Base-by-base conservation (phyloP, 2,329 filamentous ascomycete species). In the Aspergillus neotritici region DNA sequence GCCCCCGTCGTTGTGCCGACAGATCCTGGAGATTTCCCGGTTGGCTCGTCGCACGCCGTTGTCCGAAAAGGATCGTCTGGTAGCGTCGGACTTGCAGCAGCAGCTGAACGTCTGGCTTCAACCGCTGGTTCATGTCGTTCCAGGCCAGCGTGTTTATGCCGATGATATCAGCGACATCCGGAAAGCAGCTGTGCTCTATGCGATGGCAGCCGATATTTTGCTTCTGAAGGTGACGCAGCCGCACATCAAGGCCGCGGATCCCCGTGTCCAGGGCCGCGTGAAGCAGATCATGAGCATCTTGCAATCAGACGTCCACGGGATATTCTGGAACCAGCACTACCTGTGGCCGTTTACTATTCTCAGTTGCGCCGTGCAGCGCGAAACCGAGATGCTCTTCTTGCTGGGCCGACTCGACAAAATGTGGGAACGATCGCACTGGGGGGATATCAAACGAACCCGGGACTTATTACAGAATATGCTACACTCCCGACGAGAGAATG, bases 271-370 rank as follows among this genome's bases (percentile, higher is more conserved):
- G 16, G 31, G 13, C 3, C 17, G 39, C 5, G 39, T 35, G 31
- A 41, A 35, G n/a, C 39, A 41, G 17, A 29, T 41, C 10, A 13
- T 41, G 32, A 41, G 29, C 13, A 41, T 30, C 5, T 28, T 41
- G 14, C 31, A 41, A 30, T 41, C 39, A 4, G 39, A 41, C n/a
- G 32, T 41, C 3, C 11, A 41, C 6, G 39, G 39, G 8, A 16
- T 41, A 16, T 41, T 41, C 5, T 41, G 39, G 39, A 41, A 41
- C 3, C 39, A 41, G 16, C 39, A 41, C 32, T 41, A 41, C 13
- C 17, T 33, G 9, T 41, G 39, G 39, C 39, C 39, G 7, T 41
- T 41, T 14, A 25, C 32, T 21, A 41, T 41, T 10, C 15, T 41
- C 21, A 33, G 16, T 11, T 41, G 39, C 13, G 35, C 39, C 9